A percentile compares a stretch with the other conserved stretches of the same genome.
Evolutionary conservation across 192 early-diverging fungal genomes (phyloP).

Genomic region (Obelidium mucronatum): DNA sequence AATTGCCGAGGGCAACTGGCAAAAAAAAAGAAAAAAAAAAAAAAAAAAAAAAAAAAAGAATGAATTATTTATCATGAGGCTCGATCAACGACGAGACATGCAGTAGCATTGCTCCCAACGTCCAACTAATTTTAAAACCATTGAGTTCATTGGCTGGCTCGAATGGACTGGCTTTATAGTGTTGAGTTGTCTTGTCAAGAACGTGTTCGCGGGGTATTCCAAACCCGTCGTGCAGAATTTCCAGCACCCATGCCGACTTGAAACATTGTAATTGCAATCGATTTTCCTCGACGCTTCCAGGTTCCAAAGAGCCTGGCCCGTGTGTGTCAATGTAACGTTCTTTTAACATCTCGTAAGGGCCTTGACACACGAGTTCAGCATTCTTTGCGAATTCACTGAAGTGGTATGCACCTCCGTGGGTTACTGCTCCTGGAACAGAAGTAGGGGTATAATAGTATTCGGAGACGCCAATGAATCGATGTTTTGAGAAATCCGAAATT

Average conservation of each 20-base stretch:
- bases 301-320: neutral
- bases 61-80: neutral
- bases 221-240: conserved; percentile 90
- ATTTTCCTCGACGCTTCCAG: conserved; percentile 48
- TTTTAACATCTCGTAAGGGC: neutral
- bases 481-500: conserved; percentile 71
- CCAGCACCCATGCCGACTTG: conserved; percentile 93
- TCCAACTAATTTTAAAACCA: conserved; percentile 40
- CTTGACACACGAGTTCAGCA: conserved; percentile 7
- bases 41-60: neutral
- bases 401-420: conserved; percentile 17
- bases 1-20: no score
- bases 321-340: neutral
- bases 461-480: conserved; percentile 84
- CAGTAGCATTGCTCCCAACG: conserved; percentile 36
- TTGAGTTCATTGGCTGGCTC: conserved; percentile 27
- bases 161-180: neutral
- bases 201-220: conserved; percentile 67
- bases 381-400: conserved; percentile 20
- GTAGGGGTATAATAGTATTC: conserved; percentile 98
- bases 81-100: conserved; percentile 29
- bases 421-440: conserved; percentile 57
- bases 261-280: conserved; percentile 91
- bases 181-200: neutral
- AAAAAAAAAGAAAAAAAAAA: no score